Base-by-base conservation (phyloP, 2,329 filamentous ascomycete genomes). In the Ophiobolus disseminans region DNA sequence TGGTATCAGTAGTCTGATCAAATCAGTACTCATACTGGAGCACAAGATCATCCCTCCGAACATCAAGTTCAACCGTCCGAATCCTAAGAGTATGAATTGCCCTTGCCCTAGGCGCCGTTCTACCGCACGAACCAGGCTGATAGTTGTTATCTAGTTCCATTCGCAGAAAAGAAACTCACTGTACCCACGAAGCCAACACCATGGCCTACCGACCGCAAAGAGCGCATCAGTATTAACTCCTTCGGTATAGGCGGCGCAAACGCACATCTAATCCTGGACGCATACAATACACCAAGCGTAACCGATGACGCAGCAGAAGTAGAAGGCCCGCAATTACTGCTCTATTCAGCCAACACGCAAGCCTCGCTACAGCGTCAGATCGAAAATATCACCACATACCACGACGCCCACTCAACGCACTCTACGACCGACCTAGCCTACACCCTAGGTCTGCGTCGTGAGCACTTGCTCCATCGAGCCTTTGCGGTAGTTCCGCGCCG, bases 41-140 rank as follows among this genome's bases (percentile, higher is more conserved):
- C 50, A 76, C 45, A 50, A 51, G 2, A 62, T 41, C 0, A 63
- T 75, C 6, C 71, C 70, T 0, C 58, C 58, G 3, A 57, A 71
- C 21, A 47, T 60, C 37, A 62, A 62, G 13, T 62, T 59, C 28
- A 34, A 22, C 4, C 38, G 40, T 1, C 54, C 47, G 0, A 59
- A 67, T 38, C 51, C 57, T 1, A 50, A 53, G 32, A 62, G 63
- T 7, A 14, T 73, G 71, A 9, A 43, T 74, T 1, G 60, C 61
- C 5, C 58, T 63, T n/a, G 14, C 75, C 8, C 50, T 75, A 21
- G 75, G 75, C 30, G 66, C 66, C n/a, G 64, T 68, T 1, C 52
- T 78, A 17, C 61, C 72, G 0, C 53, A 79, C 9, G 68, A 76
- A n/a, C n/a, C n/a, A n/a, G n/a, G n/a, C n/a, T n/a, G n/a, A n/a